Conservation (phyloP, 768 basidiomycete genomes). For the Strobilomyces confusus region DNA sequence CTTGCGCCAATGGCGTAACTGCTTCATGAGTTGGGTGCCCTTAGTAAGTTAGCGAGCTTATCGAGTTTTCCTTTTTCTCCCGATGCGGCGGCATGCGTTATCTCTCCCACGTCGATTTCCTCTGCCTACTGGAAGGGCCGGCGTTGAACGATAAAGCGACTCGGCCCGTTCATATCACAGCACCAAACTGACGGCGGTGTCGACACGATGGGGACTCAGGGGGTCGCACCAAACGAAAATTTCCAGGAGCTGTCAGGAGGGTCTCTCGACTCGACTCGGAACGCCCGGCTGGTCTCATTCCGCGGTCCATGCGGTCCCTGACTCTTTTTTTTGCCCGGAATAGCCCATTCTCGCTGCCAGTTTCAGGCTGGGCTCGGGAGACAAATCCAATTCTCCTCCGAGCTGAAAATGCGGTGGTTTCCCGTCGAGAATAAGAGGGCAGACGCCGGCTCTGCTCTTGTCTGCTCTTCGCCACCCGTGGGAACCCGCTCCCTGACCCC, state of each 20-base stretch:
- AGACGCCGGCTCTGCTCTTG: neutral
- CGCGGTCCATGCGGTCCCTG: neutral
- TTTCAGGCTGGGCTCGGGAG: conserved; percentile 13
- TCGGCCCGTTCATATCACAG: neutral
- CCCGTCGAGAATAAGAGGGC: conserved; percentile 14
- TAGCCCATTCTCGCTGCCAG: neutral
- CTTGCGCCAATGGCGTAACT: neutral
- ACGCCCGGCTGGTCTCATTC: neutral
- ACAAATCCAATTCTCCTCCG: conserved; percentile 10
- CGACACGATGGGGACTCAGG: neutral
- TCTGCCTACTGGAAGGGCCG: neutral
- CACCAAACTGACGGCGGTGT: neutral
- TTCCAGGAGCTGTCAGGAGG: neutral
- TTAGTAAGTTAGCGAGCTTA: neutral
- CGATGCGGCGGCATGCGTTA: too few species aligned
- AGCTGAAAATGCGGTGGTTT: conserved; percentile 4
- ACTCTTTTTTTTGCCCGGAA: neutral
- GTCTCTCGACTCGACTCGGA: neutral
- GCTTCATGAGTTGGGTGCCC: too few species aligned
- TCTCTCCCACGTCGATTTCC: neutral
- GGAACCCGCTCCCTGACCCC: too few species aligned
- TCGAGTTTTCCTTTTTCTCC: neutral
- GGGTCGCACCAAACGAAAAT: neutral
- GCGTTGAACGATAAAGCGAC: neutral
- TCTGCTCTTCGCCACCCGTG: neutral